Base-by-base conservation (phyloP, 495 filamentous ascomycete genomes). In the Penicillium steckii region DNA sequence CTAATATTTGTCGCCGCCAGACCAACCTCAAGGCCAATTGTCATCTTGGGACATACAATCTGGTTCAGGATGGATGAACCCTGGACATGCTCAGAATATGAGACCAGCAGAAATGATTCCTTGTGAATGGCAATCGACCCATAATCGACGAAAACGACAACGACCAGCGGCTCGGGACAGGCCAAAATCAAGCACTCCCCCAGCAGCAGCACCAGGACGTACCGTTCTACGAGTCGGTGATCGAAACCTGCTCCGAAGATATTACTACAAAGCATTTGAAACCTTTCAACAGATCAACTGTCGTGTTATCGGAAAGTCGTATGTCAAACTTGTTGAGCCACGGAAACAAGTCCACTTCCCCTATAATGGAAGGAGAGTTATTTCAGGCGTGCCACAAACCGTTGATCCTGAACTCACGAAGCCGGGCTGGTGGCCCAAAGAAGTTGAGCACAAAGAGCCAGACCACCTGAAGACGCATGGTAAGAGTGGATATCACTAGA, bases 341-440 rank as follows among this genome's bases (percentile, higher is more conserved):
- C 89, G 88, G 54, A 97, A 97, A 66, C 90, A 95, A 63, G 84
- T 85, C 0, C 85, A 79, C 38, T 84, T 88, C 56, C 92, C 92
- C 0, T 95, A 95, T 63, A 90, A 86, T 32, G 75, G 80, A 23
- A 75, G 82, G 8, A 74, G 82, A 42, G 61, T 59, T 4, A 56
- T 67, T 12, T 57, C 60, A 55, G 77, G 40, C 69, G 74, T 56
- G 62, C 79, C 35, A 8, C 66, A 71, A 37, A 62, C 59, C 5
- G 64, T 68, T 13, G 66, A 75, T 47, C 72, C 74, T 1, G 74
- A 77, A 48, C 50, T 64, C 37, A 77, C 74, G 4, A 77, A 75
- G 32, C 90, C 90, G 5, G 77, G 74, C 17, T 95, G 90, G 90
- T 95, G 90, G 90, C 90, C 90, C 0, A 72, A 73, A 19, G 71